phyloP scores from a whole-genome alignment of 2,329 filamentous ascomycete genomes.

The Sporothrix inflata region DNA sequence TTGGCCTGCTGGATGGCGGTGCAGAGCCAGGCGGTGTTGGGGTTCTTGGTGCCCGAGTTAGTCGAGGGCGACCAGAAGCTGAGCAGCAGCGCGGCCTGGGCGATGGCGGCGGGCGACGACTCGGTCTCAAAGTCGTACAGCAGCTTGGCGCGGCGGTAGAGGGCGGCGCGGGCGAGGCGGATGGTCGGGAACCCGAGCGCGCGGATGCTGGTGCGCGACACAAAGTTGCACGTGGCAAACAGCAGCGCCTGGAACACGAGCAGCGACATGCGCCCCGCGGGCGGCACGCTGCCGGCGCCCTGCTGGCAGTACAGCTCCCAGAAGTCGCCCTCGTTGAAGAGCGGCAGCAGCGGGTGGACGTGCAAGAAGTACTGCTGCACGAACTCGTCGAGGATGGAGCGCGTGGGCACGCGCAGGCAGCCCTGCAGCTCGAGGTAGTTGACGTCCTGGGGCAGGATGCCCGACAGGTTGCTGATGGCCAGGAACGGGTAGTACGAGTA shows the following conservation, averaged over 20 bases:
- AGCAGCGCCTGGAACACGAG: constrained; percentile 52
- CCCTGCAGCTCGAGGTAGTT: constrained; percentile 52
- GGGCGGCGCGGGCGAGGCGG: constrained; percentile 27
- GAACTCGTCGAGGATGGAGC: constrained; percentile 50
- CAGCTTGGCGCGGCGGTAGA: constrained; percentile 36
- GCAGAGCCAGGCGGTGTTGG: constrained; percentile 35
- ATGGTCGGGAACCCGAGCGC: constrained; percentile 32
- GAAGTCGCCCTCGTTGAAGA: constrained; percentile 52
- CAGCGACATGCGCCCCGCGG: constrained; percentile 43
- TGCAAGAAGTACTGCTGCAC: constrained; percentile 53
- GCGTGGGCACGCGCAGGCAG: constrained; percentile 50
- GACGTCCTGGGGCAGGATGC: constrained; percentile 51
- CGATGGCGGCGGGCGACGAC: constrained; percentile 45
- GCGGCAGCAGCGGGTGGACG: constrained; percentile 50
- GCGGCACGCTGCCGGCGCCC: constrained; percentile 31
- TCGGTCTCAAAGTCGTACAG: constrained; percentile 52
- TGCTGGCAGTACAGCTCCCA: constrained; percentile 49
- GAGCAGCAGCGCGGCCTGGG: constrained; percentile 49
- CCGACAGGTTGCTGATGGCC: constrained; percentile 44
- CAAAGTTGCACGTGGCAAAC: constrained; percentile 39
- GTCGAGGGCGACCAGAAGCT: constrained; percentile 45
- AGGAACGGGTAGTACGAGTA: constrained; percentile 52
- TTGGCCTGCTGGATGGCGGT: constrained; percentile 34
- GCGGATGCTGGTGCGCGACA: constrained; percentile 32
- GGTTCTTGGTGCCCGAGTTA: constrained; percentile 27